Conservation (phyloP, 1,284 basidiomycete genomes). For the Trametes polyzona region DNA sequence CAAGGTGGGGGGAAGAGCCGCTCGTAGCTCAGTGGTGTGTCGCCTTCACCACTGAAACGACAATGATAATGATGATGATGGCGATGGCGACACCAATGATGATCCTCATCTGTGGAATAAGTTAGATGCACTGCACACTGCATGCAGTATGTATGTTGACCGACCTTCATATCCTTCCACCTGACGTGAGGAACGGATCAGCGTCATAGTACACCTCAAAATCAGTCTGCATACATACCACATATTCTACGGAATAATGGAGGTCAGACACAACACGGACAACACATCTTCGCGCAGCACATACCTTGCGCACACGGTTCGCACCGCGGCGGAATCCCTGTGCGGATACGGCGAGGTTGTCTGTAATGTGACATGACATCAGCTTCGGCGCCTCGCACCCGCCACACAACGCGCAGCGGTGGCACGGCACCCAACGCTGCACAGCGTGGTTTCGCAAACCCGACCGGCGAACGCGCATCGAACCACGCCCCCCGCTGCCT, state of each 20-base stretch:
- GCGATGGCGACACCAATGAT: conserved; percentile 87
- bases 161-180: conserved; percentile 98
- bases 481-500: conserved; percentile 1
- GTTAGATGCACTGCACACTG: neutral
- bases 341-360: conserved; percentile 97
- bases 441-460: no score
- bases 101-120: conserved; percentile 73
- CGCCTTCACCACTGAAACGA: conserved; percentile 89
- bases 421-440: no score
- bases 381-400: conserved; percentile 9
- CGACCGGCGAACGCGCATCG: neutral
- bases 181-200: conserved; percentile 43
- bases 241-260: conserved; percentile 64
- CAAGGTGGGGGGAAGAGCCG: neutral
- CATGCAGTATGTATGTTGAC: neutral
- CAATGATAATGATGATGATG: conserved; percentile 91
- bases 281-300: conserved; percentile 34
- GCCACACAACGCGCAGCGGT: conserved; percentile 29
- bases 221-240: conserved; percentile 62
- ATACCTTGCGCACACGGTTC: conserved; percentile 95
- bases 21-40: conserved; percentile 56
- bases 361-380: conserved; percentile 44
- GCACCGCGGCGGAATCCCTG: conserved; percentile 98
- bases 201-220: conserved; percentile 17
- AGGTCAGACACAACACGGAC: conserved; percentile 25